Evolutionary conservation across 2,329 filamentous ascomycete genomes (phyloP).

Genomic region (Phaeomoniella chlamydospora): DNA sequence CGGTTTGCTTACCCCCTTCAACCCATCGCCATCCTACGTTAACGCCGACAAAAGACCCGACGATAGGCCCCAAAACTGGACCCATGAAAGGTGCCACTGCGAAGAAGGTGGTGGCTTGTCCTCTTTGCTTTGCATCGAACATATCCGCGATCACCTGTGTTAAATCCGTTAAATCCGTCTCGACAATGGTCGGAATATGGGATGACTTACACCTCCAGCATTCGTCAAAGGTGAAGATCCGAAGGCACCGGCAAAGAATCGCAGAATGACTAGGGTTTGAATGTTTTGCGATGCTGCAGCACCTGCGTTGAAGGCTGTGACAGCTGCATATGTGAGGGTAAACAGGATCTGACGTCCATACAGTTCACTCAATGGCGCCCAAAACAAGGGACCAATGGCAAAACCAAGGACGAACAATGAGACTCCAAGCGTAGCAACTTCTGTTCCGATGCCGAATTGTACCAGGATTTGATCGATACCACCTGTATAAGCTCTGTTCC

Average conservation of each 20-base stretch:
- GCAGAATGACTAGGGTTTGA: constrained; percentile 1
- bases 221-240: constrained; percentile 5
- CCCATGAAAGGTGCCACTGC: constrained; percentile 6
- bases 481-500: constrained; percentile 24
- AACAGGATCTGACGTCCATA: constrained; percentile 17
- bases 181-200: no score
- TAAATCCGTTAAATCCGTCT: no score
- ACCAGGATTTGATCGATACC: constrained; percentile 21
- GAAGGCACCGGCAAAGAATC: constrained; percentile 11
- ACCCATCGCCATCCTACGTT: constrained; percentile 57
- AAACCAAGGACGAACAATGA: constrained; percentile 16
- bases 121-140: not conserved
- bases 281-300: constrained; percentile 1
- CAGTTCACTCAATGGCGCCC: constrained; percentile 17
- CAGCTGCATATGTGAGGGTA: constrained; percentile 1
- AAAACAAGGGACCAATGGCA: constrained; percentile 15
- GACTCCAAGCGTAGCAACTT: constrained; percentile 13
- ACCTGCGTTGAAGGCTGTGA: constrained; percentile 2
- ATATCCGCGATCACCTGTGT: constrained; percentile 3
- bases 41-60: constrained; percentile 51
- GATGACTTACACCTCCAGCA: constrained; percentile 2
- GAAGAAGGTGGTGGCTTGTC: constrained; percentile 2
- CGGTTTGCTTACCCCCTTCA: constrained; percentile 19
- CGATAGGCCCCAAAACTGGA: constrained; percentile 39
- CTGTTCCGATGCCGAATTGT: constrained; percentile 21